These are phyloP conservation scores for Capsella rubella DNA, from an alignment of 441 rosid species.

Conservation along the genomic window DNA sequence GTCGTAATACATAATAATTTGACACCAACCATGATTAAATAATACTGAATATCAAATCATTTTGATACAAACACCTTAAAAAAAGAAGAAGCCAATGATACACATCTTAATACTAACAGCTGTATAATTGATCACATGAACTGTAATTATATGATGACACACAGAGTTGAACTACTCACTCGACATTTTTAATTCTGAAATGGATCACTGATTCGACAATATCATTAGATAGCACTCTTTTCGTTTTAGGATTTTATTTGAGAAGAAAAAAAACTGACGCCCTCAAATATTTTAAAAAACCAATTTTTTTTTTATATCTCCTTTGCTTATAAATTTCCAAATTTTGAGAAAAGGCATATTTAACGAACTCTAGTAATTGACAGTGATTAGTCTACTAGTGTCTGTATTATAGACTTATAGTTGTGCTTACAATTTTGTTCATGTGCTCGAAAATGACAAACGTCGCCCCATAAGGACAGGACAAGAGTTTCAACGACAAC, in stretches of 20 bases:
- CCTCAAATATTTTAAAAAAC: neutral
- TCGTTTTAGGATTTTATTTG: neutral
- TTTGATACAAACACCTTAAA: neutral
- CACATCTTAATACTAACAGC: conserved; percentile 18
- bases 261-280: neutral
- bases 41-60: neutral
- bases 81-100: conserved; percentile 19
- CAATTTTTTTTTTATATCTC: too few species aligned
- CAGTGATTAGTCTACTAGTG: neutral
- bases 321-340: neutral
- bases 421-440: neutral
- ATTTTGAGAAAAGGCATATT: too few species aligned
- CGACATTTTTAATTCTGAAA: conserved; percentile 2
- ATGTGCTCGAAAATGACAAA: neutral
- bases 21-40: neutral
- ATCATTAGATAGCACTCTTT: neutral
- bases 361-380: too few species aligned
- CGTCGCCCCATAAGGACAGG: neutral
- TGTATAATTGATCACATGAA: conserved; percentile 27
- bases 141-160: conserved; percentile 34
- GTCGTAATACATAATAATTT: conserved; percentile 2
- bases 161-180: neutral
- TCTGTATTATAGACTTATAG: neutral
- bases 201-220: neutral
- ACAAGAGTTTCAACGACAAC: conserved; percentile 29